Conservation (phyloP, 192 early-diverging fungal species). For the Coemansia sp. region DNA sequence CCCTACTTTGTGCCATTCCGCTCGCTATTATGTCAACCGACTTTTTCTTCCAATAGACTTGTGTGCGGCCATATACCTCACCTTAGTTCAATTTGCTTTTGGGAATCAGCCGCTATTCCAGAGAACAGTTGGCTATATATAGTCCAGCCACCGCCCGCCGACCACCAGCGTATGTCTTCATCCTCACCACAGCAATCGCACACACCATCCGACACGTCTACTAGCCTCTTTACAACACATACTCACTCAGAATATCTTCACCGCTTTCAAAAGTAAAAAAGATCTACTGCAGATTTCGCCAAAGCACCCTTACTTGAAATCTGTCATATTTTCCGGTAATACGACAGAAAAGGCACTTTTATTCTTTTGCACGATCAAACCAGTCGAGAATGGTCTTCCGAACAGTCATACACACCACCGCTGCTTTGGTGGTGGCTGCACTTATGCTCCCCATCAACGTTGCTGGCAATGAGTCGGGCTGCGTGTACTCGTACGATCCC, state of each 20-base stretch:
- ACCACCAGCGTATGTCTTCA: neutral
- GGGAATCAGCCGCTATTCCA: neutral
- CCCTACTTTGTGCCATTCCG: neutral
- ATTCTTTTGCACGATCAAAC: neutral
- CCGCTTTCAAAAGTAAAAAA: neutral
- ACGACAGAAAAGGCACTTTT: neutral
- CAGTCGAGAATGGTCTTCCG: conserved; percentile 29
- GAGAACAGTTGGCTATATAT: neutral
- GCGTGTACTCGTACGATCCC: conserved; percentile 30
- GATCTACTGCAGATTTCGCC: no score
- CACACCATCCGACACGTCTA: neutral
- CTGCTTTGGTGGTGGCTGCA: conserved; percentile 19
- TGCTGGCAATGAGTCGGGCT: conserved; percentile 31
- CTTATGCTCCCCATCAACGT: conserved; percentile 4
- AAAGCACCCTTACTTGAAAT: no score
- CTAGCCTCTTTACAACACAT: neutral
- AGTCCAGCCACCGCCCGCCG: neutral
- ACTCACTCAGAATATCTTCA: neutral
- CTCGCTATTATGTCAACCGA: neutral
- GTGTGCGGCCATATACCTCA: no score
- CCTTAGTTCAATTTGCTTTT: no score
- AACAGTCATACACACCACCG: conserved; percentile 9
- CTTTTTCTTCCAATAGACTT: no score
- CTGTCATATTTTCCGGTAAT: no score
- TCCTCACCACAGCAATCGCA: neutral